A percentile compares a stretch with the other conserved stretches of the same genome.
Evolutionary conservation across 257 asterid genomes (phyloP).

Genomic region (Solanum commersonii): DNA sequence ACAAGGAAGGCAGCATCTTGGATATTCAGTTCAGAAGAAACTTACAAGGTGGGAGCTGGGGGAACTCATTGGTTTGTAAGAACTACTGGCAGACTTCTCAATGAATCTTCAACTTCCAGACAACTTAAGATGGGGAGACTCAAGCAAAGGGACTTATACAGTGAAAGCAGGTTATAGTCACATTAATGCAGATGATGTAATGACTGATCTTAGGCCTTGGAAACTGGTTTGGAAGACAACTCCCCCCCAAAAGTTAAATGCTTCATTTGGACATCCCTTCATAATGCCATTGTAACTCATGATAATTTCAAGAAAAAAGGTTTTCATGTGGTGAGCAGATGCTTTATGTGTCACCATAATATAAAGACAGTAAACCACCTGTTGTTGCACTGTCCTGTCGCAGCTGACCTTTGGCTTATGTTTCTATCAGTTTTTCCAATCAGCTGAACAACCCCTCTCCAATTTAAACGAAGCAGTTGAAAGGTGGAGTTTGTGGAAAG

Average conservation of each 20-base stretch:
- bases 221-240: background rate
- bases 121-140: background rate
- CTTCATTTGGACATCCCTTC: background rate
- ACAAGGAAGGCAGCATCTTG: background rate
- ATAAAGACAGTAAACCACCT: background rate
- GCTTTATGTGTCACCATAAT: background rate
- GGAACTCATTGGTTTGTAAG: background rate
- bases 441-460: background rate
- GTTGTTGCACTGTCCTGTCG: background rate
- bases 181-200: background rate
- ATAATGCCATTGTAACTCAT: background rate
- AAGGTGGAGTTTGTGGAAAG: background rate
- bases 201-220: background rate
- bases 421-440: background rate
- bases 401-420: background rate
- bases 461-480: background rate
- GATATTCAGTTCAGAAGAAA: background rate
- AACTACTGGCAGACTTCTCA: background rate
- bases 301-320: background rate
- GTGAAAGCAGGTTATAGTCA: background rate
- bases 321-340: background rate
- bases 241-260: background rate
- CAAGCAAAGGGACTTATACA: background rate
- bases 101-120: background rate
- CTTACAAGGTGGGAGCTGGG: background rate